Base-by-base conservation (phyloP, 2,329 filamentous ascomycete genomes). In the Colletotrichum tanaceti region DNA sequence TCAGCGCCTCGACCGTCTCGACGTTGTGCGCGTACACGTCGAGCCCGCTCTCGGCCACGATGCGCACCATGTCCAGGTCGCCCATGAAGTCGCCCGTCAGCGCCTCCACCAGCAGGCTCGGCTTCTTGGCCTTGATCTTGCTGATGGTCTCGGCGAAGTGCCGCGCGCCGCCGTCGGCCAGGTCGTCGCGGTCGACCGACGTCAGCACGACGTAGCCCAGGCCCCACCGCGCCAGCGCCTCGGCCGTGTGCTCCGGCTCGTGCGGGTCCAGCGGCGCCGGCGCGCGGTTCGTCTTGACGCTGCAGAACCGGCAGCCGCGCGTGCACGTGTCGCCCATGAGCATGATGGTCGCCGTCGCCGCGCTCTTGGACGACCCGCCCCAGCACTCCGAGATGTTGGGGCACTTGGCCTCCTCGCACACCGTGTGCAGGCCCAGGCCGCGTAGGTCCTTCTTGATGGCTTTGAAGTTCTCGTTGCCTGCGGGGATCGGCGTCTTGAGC, bases 251-350 rank as follows among this genome's bases (percentile, higher is more conserved):
- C 84, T 99, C 96, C 1, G 96, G 96, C 82, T 99, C 96, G 80
- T 98, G 95, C 2, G 93, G 92, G 78, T 99, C 96, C 58, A 99
- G 86, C 13, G 96, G 93, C 49, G 90, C 82, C 14, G 93, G 90
- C 1, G 84, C 82, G 50, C 92, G 90, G 67, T 84, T 90, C 3
- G 96, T 99, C 86, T 98, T 98, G 60, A 99, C 96, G 72, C 91
- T 93, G 86, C 96, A 99, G 85, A 99, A 99, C 61, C 96, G 89
- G 81, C 96, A 99, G 20, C 95, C 96, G 69, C 96, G 88, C 20
- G 96, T 99, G 81, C 96, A 99, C 10, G 95, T 98, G 79, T 99
- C 96, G 72, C 96, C 96, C 94, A 98, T 98, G 55, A 99, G 84
- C 96, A 99, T 99, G 80, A 99, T 98, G 13, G 96, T 99, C 2